Percentiles rank a stretch among this genome's conserved stretches.
These are phyloP conservation scores for Rhizopogon vinicolor DNA, from an alignment of 768 basidiomycete species.

Conservation along the genomic window DNA sequence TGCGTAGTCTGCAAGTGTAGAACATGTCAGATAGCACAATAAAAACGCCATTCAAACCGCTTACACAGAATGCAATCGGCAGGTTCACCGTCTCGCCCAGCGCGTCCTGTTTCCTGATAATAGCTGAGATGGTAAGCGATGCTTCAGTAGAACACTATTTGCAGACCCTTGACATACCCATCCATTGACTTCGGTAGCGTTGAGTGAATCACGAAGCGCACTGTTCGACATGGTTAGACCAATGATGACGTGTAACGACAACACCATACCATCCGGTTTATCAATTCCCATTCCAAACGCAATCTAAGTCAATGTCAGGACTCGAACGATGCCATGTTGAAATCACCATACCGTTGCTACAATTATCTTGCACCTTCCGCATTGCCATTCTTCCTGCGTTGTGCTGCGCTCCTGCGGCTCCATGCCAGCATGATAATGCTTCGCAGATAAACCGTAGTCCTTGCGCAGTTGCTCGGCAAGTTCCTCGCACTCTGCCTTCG, in stretches of 20 bases:
- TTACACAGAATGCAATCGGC: conserved; percentile 87
- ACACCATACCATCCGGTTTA: conserved; percentile 62
- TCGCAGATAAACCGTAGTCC: conserved; percentile 53
- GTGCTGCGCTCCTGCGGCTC: conserved; percentile 51
- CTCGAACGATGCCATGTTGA: neutral
- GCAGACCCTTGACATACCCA: conserved; percentile 44
- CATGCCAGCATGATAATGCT: conserved; percentile 88
- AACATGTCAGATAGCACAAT: neutral
- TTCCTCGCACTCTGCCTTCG: conserved; percentile 72
- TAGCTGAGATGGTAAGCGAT: conserved; percentile 40
- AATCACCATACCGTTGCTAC: conserved; percentile 76
- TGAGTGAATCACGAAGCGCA: conserved; percentile 90
- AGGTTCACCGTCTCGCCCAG: conserved; percentile 83
- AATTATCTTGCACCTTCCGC: conserved; percentile 68
- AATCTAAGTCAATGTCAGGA: conserved; percentile 44
- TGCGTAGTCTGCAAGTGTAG: conserved; percentile 50
- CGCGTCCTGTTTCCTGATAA: conserved; percentile 96
- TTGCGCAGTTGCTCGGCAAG: conserved; percentile 65
- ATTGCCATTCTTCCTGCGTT: conserved; percentile 72
- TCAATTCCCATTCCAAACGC: conserved; percentile 99
- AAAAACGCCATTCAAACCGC: conserved; percentile 17
- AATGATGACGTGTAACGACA: neutral
- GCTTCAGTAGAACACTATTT: conserved; percentile 5
- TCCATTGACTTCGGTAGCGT: conserved; percentile 80
- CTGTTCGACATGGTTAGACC: conserved; percentile 31